Conservation (phyloP, 768 basidiomycete genomes). For the Pluteus cervinus region DNA sequence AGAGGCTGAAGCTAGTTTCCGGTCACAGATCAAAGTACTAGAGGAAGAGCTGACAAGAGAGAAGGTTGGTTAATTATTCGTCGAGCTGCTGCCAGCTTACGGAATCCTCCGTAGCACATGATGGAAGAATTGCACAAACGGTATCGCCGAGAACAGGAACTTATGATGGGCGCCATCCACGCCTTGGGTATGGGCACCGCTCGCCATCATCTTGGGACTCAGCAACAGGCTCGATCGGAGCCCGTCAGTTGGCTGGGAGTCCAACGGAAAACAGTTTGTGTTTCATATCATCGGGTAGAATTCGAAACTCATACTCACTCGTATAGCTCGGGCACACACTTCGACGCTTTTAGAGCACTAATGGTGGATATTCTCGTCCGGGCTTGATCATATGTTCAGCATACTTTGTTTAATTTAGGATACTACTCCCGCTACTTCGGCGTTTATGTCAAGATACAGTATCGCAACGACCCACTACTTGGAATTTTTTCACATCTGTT, state of each 20-base stretch:
- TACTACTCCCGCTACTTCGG: no score
- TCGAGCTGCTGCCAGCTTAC: neutral
- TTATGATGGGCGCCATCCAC: constrained; percentile 77
- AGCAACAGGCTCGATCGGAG: constrained; percentile 36
- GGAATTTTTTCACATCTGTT: no score
- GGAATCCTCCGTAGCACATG: constrained; percentile 30
- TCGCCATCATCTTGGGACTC: constrained; percentile 52
- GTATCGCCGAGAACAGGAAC: constrained; percentile 72
- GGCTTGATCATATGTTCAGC: no score
- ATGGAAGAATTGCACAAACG: constrained; percentile 49
- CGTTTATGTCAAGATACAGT: no score
- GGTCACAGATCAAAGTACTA: constrained; percentile 58
- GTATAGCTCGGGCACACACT: constrained; percentile 4
- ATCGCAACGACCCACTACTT: no score
- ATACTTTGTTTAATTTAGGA: no score
- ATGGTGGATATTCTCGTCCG: no score
- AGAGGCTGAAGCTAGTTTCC: constrained; percentile 64
- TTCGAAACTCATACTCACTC: neutral
- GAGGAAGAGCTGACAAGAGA: constrained; percentile 56
- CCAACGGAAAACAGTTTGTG: constrained; percentile 49
- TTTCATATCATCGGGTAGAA: constrained; percentile 12
- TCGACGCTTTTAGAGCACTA: constrained; percentile 2
- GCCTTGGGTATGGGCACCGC: constrained; percentile 57
- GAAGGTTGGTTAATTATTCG: constrained; percentile 35
- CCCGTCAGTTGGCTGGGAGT: constrained; percentile 68